These are phyloP conservation scores for Friedmanniomyces endolithicus DNA, from an alignment of 495 filamentous ascomycete species.

Conservation along the genomic window DNA sequence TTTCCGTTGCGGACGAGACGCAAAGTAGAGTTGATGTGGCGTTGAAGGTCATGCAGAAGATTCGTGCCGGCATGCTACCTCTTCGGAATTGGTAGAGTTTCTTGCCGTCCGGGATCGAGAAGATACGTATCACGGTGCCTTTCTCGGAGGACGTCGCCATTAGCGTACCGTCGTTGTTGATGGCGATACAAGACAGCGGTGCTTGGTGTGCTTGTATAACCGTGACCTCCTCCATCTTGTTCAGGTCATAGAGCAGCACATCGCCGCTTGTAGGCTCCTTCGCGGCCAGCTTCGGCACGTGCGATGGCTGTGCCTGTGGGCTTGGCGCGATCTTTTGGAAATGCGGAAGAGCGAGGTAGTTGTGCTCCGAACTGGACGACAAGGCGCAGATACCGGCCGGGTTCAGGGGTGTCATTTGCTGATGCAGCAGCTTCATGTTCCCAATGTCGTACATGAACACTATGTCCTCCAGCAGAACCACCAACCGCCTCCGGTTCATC, in stretches of 20 bases:
- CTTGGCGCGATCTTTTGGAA: conserved; percentile 63
- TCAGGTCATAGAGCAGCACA: conserved; percentile 79
- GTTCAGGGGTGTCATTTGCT: conserved; percentile 30
- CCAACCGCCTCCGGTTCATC: conserved; percentile 84
- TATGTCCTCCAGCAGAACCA: conserved; percentile 84
- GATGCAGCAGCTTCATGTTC: conserved; percentile 68
- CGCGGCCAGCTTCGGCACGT: conserved; percentile 59
- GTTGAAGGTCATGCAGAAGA: conserved; percentile 99
- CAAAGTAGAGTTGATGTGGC: conserved; percentile 82
- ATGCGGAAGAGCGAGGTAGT: conserved; percentile 85
- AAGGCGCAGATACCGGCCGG: conserved; percentile 62
- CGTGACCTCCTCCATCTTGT: conserved; percentile 79
- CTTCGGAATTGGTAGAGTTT: conserved; percentile 92
- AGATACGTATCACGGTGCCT: conserved; percentile 92
- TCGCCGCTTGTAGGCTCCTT: conserved; percentile 77
- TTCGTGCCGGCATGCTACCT: conserved; percentile 83
- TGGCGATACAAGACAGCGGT: conserved; percentile 75
- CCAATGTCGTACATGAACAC: conserved; percentile 97
- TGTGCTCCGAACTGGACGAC: conserved; percentile 87
- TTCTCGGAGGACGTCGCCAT: conserved; percentile 94
- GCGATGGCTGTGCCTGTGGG: conserved; percentile 63
- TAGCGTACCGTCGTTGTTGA: conserved; percentile 86
- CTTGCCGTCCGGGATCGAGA: conserved; percentile 73
- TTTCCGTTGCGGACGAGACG: conserved; percentile 90
- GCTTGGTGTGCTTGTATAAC: conserved; percentile 89